Conservation (phyloP, 768 basidiomycete species). For the Coprinopsis sp. region DNA sequence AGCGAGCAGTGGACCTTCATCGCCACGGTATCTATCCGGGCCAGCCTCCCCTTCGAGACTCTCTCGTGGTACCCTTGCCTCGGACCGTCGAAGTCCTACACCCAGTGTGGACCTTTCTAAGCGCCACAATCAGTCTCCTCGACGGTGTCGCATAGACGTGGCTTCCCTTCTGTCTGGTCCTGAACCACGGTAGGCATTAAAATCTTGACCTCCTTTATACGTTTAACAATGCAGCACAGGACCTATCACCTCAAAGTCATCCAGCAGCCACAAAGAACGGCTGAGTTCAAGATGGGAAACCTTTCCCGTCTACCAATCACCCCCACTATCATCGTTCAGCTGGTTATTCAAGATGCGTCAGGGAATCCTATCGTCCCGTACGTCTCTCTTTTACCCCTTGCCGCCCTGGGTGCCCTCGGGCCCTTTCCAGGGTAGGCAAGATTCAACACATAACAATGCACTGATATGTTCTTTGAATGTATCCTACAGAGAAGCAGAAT, state of each 20-base stretch:
- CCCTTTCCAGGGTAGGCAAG: too few relatives aligned
- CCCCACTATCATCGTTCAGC: constrained; percentile 78
- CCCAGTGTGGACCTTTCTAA: constrained; percentile 10
- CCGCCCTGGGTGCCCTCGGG: too few relatives aligned
- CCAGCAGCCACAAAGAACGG: constrained; percentile 78
- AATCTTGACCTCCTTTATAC: not conserved
- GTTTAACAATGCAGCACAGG: constrained; percentile 26
- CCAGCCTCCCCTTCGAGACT: constrained; percentile 6
- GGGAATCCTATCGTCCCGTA: constrained; percentile 77
- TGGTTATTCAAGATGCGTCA: constrained; percentile 67
- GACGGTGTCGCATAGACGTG: constrained; percentile 51
- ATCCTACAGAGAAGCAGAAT: constrained; percentile 65
- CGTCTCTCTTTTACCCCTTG: constrained; percentile 29
- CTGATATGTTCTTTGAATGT: too few relatives aligned
- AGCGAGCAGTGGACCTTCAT: constrained; percentile 12
- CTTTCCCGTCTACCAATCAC: constrained; percentile 80
- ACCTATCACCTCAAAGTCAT: constrained; percentile 80
- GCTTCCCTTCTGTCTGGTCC: constrained; percentile 54
- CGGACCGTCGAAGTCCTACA: constrained; percentile 9
- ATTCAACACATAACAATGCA: too few relatives aligned
- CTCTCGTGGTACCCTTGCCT: constrained; percentile 1
- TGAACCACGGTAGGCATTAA: constrained; percentile 43
- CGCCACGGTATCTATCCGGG: constrained; percentile 6
- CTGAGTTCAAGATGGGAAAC: constrained; percentile 72
- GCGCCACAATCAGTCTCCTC: constrained; percentile 21